A percentile compares a stretch with the other conserved stretches of the same genome.
Evolutionary conservation across 345 rosid genomes (phyloP).

Genomic region (Stellera chamaejasme): DNA sequence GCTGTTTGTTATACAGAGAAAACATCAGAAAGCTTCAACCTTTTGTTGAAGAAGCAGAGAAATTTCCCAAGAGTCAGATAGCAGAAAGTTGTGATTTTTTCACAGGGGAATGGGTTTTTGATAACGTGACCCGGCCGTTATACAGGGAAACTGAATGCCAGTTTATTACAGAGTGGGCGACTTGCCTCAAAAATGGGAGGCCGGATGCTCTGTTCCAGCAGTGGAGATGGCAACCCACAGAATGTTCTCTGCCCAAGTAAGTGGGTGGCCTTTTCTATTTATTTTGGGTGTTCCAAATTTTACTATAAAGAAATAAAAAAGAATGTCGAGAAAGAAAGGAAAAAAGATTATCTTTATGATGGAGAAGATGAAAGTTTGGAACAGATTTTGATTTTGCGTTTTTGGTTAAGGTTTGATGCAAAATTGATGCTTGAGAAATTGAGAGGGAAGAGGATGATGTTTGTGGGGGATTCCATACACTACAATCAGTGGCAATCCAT

Average conservation of each 20-base stretch:
- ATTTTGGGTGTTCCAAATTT: not conserved
- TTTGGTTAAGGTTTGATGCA: conserved; percentile 36
- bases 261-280: not conserved
- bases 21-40: not conserved
- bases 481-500: conserved; percentile 59
- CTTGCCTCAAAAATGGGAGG: conserved; percentile 75
- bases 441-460: conserved; percentile 54
- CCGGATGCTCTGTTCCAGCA: conserved; percentile 70
- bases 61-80: conserved; percentile 9
- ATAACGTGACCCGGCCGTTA: conserved; percentile 47
- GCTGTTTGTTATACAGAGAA: too few relatives aligned
- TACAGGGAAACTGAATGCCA: conserved; percentile 77
- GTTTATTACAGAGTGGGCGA: conserved; percentile 50
- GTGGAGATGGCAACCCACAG: conserved; percentile 96
- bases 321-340: too few relatives aligned
- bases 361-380: too few relatives aligned
- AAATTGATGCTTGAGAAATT: conserved; percentile 49
- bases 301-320: not conserved
- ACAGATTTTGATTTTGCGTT: not conserved
- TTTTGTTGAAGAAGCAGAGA: conserved; percentile 10
- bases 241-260: conserved; percentile 80
- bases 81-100: conserved; percentile 58
- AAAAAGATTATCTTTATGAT: not conserved
- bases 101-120: conserved; percentile 73
- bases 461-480: conserved; percentile 62